Conservation (phyloP, 2,329 filamentous ascomycete species). For the Sporothrix inflata region DNA sequence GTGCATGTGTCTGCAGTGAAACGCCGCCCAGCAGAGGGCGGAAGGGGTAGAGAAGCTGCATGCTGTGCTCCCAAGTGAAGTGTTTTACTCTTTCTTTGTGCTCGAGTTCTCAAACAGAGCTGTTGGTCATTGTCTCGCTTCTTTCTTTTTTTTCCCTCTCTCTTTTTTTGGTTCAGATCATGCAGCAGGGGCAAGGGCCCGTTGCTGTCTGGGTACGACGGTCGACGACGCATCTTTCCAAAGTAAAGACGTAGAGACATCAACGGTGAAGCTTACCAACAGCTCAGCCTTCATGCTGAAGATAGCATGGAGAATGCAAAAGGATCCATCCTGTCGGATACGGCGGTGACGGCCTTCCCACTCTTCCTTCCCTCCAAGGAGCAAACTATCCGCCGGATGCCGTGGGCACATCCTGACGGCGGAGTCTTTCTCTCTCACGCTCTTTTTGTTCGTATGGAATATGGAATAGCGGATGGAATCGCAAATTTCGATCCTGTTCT, state of each 20-base stretch:
- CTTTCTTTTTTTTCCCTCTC: too few species aligned
- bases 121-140: background rate
- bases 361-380: background rate
- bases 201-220: too few species aligned
- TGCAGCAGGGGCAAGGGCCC: background rate
- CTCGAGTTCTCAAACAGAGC: background rate
- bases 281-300: too few species aligned
- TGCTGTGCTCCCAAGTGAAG: background rate
- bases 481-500: slow-evolving; percentile 14
- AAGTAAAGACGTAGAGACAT: too few species aligned
- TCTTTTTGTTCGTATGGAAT: background rate
- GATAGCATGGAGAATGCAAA: too few species aligned
- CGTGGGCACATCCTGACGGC: background rate
- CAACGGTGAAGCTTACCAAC: background rate
- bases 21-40: background rate
- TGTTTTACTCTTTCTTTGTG: background rate
- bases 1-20: background rate
- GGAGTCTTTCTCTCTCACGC: background rate
- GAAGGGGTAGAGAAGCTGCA: background rate
- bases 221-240: background rate
- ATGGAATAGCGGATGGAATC: background rate
- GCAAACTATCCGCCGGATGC: slow-evolving; percentile 1
- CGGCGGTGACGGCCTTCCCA: background rate
- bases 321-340: background rate
- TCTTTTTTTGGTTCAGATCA: background rate